Evolutionary conservation across 129 eudicot species (phyloP).

Genomic region (Logfia minima): DNA sequence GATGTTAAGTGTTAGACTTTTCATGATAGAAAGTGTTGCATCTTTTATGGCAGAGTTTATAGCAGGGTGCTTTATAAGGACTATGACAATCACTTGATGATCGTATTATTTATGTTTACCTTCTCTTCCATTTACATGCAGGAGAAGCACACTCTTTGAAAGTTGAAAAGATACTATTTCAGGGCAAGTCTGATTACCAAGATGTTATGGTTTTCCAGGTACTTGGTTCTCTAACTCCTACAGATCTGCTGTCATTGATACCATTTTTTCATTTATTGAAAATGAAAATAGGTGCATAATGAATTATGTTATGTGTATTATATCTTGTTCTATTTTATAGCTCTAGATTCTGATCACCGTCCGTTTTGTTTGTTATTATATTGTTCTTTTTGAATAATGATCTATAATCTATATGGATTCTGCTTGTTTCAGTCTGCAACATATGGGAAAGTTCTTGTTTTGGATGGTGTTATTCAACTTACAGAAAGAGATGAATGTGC

Average conservation of each 20-base stretch:
- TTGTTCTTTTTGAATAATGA: slow-evolving; percentile 2
- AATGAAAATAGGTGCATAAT: neutral
- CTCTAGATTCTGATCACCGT: neutral
- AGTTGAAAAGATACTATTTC: slow-evolving; percentile 83
- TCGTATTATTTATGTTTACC: neutral
- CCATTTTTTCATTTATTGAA: neutral
- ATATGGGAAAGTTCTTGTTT: slow-evolving; percentile 93
- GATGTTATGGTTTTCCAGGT: slow-evolving; percentile 97
- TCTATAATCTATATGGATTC: neutral
- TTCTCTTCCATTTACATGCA: slow-evolving; percentile 24
- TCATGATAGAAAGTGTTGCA: neutral
- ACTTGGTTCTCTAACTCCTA: neutral
- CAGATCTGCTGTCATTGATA: neutral
- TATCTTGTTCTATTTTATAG: neutral
- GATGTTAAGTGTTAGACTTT: neutral
- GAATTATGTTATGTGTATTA: neutral
- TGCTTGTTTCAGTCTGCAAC: slow-evolving; percentile 72
- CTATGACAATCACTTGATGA: neutral
- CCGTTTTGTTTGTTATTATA: neutral
- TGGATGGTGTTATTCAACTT: slow-evolving; percentile 97
- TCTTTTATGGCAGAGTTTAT: neutral
- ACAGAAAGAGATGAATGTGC: slow-evolving; percentile 99
- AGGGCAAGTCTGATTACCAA: slow-evolving; percentile 89
- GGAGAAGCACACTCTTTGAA: slow-evolving; percentile 97
- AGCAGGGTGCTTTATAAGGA: neutral